Percentiles rank a stretch among this genome's conserved stretches.
Conservation (phyloP, 371 early-diverging fungal genomes). For the Entomophthora muscae region DNA sequence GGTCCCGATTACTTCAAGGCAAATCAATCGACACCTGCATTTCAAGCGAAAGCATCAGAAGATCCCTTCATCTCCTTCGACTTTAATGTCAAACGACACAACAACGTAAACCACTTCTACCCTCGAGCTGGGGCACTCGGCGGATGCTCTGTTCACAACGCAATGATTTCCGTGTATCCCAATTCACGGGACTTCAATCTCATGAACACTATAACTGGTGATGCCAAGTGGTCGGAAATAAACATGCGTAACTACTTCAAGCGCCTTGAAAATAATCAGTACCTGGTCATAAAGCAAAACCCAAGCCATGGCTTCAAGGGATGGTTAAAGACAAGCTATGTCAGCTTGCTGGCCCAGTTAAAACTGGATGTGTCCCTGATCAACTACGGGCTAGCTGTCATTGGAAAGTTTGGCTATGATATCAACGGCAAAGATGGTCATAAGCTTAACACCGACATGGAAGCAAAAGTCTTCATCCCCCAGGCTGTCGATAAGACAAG, state of each 20-base stretch:
- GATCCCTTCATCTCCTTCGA: not conserved
- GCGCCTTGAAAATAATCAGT: constrained; percentile 2
- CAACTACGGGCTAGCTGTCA: not conserved
- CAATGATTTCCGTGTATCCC: too few species aligned
- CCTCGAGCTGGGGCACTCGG: constrained; percentile 1
- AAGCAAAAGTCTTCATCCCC: not conserved
- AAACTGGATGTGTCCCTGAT: not conserved
- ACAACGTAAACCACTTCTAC: not conserved
- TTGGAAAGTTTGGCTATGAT: not conserved
- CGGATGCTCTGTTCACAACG: too few species aligned
- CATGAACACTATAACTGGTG: not conserved
- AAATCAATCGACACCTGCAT: too few species aligned
- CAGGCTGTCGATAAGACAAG: too few species aligned
- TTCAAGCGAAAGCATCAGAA: too few species aligned
- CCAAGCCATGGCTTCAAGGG: constrained; percentile 2
- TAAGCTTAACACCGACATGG: not conserved
- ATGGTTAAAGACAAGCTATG: not conserved
- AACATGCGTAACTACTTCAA: constrained; percentile 9
- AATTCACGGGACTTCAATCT: not conserved
- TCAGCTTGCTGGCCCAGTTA: not conserved
- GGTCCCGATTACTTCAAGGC: not conserved
- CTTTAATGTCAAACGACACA: not conserved
- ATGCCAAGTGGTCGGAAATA: not conserved
- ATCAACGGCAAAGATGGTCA: not conserved
- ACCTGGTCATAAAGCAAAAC: not conserved